These are phyloP conservation scores for Rhodosporidiobolus sp. DNA, from an alignment of 768 basidiomycete species.

Conservation along the genomic window DNA sequence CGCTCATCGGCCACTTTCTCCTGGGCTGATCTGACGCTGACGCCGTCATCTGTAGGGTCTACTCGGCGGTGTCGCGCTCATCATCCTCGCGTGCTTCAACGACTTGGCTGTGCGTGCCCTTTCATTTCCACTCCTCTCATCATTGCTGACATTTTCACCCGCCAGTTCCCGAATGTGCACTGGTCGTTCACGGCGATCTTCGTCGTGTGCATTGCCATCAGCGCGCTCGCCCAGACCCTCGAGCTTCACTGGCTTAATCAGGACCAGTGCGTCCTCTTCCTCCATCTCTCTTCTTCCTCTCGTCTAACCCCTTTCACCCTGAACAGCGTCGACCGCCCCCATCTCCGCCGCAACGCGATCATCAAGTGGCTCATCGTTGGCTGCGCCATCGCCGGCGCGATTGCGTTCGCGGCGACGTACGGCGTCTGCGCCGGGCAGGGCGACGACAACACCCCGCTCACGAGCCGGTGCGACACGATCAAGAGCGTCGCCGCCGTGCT, in stretches of 20 bases:
- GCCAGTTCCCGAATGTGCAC: constrained; percentile 26
- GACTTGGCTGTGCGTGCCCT: not conserved
- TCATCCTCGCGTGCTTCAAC: constrained; percentile 45
- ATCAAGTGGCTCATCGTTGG: constrained; percentile 49
- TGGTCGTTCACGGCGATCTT: constrained; percentile 46
- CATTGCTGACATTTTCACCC: not conserved
- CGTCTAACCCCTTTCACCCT: not conserved
- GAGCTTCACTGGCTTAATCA: constrained; percentile 45
- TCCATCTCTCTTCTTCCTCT: not conserved
- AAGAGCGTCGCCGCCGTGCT: constrained; percentile 48
- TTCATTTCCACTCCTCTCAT: not conserved
- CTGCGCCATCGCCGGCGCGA: constrained; percentile 47
- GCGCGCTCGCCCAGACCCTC: constrained; percentile 49
- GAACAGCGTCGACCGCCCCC: constrained; percentile 47
- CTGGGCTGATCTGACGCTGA: not conserved
- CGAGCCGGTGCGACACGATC: constrained; percentile 46
- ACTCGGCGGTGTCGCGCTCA: constrained; percentile 47
- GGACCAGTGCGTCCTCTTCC: constrained; percentile 16
- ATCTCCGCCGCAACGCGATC: constrained; percentile 48
- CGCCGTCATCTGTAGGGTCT: constrained; percentile 33
- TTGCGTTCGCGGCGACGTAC: constrained; percentile 50
- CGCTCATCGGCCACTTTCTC: too few species aligned
- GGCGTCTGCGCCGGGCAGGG: constrained; percentile 26
- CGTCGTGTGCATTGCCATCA: constrained; percentile 49
- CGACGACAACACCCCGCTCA: constrained; percentile 20